phyloP scores from a whole-genome alignment of 2,329 filamentous ascomycete genomes.

The Fusarium sp. region DNA sequence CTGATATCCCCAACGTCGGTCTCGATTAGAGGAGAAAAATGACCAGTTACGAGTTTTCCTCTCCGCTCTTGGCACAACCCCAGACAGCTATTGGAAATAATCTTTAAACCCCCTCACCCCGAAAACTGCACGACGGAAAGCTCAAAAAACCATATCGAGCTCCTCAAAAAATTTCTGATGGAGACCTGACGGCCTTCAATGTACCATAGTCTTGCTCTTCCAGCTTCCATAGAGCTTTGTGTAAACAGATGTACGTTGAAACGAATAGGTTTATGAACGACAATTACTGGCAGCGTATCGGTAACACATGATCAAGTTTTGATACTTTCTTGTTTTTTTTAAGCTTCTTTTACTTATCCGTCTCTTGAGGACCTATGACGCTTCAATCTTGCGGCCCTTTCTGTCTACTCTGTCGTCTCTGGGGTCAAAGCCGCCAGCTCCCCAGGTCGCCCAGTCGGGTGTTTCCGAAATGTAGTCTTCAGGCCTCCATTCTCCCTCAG shows the following conservation, averaged over 20 bases:
- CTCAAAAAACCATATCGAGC: constrained; percentile 22
- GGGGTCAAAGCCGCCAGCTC: constrained; percentile 93
- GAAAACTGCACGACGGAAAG: constrained; percentile 30
- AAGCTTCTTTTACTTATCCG: constrained; percentile 13
- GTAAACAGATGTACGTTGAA: constrained; percentile 55
- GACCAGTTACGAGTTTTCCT: constrained; percentile 25
- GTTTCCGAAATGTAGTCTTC: constrained; percentile 91
- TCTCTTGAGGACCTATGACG: constrained; percentile 27
- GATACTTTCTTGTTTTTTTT: constrained; percentile 32
- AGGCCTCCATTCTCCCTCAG: constrained; percentile 77
- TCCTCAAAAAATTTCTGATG: constrained; percentile 36
- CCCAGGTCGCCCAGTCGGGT: constrained; percentile 95
- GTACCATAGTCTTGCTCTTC: constrained; percentile 57
- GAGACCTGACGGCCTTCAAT: constrained; percentile 50
- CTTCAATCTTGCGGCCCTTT: constrained; percentile 77
- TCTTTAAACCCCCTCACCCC: constrained; percentile 21
- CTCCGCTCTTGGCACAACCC: constrained; percentile 33
- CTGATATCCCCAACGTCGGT: constrained; percentile 63
- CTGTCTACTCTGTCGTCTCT: constrained; percentile 86
- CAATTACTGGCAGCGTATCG: constrained; percentile 48
- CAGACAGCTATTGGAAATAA: constrained; percentile 37
- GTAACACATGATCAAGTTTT: constrained; percentile 45
- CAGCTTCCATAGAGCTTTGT: constrained; percentile 55
- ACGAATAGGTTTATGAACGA: constrained; percentile 49
- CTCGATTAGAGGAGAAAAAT: constrained; percentile 59